Base-by-base conservation (phyloP, 1,284 basidiomycete genomes). In the Trametes versicolor region DNA sequence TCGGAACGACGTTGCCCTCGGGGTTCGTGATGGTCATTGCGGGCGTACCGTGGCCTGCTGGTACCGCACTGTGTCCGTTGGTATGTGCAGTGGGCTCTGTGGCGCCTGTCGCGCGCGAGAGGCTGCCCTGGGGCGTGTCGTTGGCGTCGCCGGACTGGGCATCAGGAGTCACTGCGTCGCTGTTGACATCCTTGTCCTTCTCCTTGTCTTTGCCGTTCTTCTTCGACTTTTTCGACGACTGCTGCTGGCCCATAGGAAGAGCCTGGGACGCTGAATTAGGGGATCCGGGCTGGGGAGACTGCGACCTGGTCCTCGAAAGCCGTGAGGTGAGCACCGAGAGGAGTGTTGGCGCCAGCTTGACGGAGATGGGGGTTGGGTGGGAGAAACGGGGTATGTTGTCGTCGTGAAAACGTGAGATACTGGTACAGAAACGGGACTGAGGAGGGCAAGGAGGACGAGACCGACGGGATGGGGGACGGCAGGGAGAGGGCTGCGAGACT, bases 281-380 rank as follows among this genome's bases (percentile, higher is more conserved):
- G 47, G 77, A 77, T 59, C 75, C 74, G 62, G 85, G 86, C 72
- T 87, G 85, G 53, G 90, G 87, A 64, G 90, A 92, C 75, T 89
- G 87, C 51, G 87, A 83, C 79, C 91, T 83, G 70, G 87, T 85
- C 84, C 85, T 89, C 72, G 86, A 84, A 67, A 91, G 82, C 77
- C 89, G 83, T 70, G 86, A 87, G 67, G 90, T 84, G 69, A 93
- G 85, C 58, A 88, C 88, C 74, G 91, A 90, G 75, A 94, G 82
- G 59, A 94, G 84, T 75, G 91, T 88, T 62, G 90, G 90, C 81
- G 91, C 91, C 91, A 93, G 90, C 76, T 84, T 92, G 83, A 69
- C 67, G 72, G 71, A 69, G 73, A 60, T 66, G 61, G 61, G 66
- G 70, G 52, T 64, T 60, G 64, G 37, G 65, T 59, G 68, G 65